A percentile compares a stretch with the other conserved stretches of the same genome.
These are phyloP conservation scores for Kluyveromyces sp. DNA, from an alignment of 1,139 yeast species.

Conservation along the genomic window DNA sequence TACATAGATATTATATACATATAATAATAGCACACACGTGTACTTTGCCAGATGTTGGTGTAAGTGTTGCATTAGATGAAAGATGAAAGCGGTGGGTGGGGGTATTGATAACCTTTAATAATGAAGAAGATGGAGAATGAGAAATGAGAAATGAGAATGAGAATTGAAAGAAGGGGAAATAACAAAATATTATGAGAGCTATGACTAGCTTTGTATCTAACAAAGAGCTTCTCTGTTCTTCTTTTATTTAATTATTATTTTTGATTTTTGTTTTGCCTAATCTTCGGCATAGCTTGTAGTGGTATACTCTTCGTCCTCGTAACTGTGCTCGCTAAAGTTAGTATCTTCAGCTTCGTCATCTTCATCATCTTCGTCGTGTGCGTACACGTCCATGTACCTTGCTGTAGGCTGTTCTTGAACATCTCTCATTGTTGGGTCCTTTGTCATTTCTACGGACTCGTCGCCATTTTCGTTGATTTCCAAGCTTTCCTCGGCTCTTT, in stretches of 20 bases:
- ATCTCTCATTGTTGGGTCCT: constrained; percentile 10
- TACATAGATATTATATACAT: too few relatives aligned
- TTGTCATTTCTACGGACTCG: constrained; percentile 18
- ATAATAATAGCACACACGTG: too few relatives aligned
- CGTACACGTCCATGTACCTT: constrained; percentile 14
- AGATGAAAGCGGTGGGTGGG: too few relatives aligned
- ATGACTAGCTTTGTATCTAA: not conserved
- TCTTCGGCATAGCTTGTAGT: constrained; percentile 11
- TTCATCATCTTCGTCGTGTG: constrained; percentile 12
- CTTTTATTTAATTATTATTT: not conserved
- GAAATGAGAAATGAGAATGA: too few relatives aligned
- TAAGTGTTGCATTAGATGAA: too few relatives aligned
- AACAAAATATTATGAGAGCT: too few relatives aligned
- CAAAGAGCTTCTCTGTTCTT: not conserved
- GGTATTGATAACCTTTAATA: too few relatives aligned
- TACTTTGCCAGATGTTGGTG: too few relatives aligned
- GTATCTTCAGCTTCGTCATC: constrained; percentile 16
- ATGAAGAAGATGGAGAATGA: too few relatives aligned
- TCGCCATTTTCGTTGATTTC: constrained; percentile 23
- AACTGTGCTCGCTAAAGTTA: constrained; percentile 22
- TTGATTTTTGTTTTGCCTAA: not conserved
- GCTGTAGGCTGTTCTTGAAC: constrained; percentile 12
- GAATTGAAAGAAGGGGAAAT: too few relatives aligned
- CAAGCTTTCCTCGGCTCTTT: constrained; percentile 40
- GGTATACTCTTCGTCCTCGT: constrained; percentile 16